Conservation (phyloP, 352 stramenopile species). For the Globisporangium okanoganense region DNA sequence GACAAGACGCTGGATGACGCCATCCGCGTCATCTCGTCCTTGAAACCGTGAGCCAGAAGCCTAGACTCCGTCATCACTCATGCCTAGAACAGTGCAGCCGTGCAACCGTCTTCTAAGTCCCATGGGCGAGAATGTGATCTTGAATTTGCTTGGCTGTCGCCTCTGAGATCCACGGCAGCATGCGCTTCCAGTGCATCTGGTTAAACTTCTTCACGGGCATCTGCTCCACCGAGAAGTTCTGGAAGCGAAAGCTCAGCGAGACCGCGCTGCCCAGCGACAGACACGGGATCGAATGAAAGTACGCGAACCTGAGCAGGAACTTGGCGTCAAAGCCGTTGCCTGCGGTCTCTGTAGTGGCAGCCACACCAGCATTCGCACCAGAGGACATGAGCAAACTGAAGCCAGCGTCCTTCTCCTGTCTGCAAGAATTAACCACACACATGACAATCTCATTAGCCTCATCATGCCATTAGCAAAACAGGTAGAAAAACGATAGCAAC, state of each 20-base stretch:
- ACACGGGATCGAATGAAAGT: conserved; percentile 47
- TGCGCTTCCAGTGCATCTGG: conserved; percentile 81
- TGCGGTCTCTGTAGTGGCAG: neutral
- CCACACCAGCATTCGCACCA: neutral
- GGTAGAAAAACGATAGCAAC: neutral
- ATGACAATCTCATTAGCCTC: neutral
- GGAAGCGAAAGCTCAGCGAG: conserved; percentile 79
- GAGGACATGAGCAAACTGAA: conserved; percentile 24
- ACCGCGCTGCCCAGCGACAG: conserved; percentile 58
- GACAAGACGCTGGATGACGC: conserved; percentile 91
- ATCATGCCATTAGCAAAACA: neutral
- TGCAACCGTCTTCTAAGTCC: neutral
- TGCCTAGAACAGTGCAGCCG: neutral
- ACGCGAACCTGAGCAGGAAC: conserved; percentile 50
- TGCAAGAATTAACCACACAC: conserved; percentile 3
- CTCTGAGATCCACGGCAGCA: conserved; percentile 78
- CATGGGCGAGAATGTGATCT: conserved; percentile 33
- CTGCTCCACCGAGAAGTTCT: conserved; percentile 51
- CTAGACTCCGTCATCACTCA: neutral
- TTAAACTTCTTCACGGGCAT: conserved; percentile 82
- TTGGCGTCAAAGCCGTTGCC: conserved; percentile 31
- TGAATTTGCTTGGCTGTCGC: conserved; percentile 44
- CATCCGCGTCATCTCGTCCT: conserved; percentile 69
- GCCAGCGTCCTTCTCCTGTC: conserved; percentile 30
- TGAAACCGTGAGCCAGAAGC: conserved; percentile 19